These are phyloP conservation scores for Scheffersomyces lignosus DNA, from an alignment of 805 yeast species.

Conservation along the genomic window DNA sequence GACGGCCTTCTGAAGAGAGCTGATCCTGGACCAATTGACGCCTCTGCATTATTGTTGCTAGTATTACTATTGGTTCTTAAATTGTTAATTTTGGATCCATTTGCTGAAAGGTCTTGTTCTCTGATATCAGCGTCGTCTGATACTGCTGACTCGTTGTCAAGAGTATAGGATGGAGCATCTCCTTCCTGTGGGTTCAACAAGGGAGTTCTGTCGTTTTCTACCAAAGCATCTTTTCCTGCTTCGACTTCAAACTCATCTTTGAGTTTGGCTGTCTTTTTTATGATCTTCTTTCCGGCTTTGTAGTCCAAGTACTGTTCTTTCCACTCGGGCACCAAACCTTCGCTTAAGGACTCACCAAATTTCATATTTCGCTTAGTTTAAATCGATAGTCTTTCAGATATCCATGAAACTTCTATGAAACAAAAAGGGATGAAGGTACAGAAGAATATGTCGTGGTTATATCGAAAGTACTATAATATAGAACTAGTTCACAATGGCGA, in stretches of 20 bases:
- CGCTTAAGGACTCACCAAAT: conserved; percentile 65
- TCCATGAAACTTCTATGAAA: too few relatives aligned
- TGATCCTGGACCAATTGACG: neutral
- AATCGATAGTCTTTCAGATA: too few relatives aligned
- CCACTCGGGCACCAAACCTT: conserved; percentile 86
- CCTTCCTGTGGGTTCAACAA: conserved; percentile 4
- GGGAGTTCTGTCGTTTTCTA: conserved; percentile 5
- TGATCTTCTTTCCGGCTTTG: conserved; percentile 56
- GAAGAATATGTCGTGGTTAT: too few relatives aligned
- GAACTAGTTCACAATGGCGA: too few relatives aligned
- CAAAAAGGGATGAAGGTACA: too few relatives aligned
- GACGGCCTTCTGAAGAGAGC: conserved; percentile 14
- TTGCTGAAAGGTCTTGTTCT: too few relatives aligned
- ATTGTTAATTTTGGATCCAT: too few relatives aligned
- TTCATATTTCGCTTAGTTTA: too few relatives aligned
- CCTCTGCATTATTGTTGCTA: neutral
- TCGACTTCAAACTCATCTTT: conserved; percentile 8
- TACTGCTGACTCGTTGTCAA: neutral
- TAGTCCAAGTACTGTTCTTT: conserved; percentile 76
- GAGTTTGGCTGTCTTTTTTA: conserved; percentile 32
- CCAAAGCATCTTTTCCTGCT: neutral
- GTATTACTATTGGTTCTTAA: neutral
- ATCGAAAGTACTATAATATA: too few relatives aligned
- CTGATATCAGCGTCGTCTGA: neutral
- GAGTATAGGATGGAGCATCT: neutral